Evolutionary conservation across 225 moss, liverwort and hornwort species (phyloP).

Genomic region (Sphagnum contortum): DNA sequence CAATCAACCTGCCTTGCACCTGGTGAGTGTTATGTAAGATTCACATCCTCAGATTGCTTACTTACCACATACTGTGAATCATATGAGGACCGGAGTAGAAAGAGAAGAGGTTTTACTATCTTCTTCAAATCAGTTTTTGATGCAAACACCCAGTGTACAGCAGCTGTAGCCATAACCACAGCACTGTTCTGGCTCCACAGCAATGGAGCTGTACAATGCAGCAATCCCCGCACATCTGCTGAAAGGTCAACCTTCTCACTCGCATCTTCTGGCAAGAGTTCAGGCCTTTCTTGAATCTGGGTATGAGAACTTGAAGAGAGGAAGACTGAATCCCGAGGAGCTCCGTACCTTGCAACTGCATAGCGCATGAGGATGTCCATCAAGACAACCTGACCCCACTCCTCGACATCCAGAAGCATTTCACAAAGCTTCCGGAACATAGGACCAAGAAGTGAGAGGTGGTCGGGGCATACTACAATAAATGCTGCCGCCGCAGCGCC

Average conservation of each 20-base stretch:
- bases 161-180: constrained; percentile 85
- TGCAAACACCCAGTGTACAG: constrained; percentile 82
- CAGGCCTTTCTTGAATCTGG: constrained; percentile 22
- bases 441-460: constrained; percentile 56
- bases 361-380: constrained; percentile 89
- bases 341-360: constrained; percentile 62
- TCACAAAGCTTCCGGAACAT: constrained; percentile 74
- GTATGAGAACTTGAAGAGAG: constrained; percentile 10
- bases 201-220: constrained; percentile 64
- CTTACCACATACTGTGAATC: constrained; percentile 99
- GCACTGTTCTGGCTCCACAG: constrained; percentile 79
- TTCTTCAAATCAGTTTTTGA: constrained; percentile 47
- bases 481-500: constrained; percentile 98
- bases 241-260: constrained; percentile 25
- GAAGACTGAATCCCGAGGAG: constrained; percentile 23
- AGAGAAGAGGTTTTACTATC: constrained; percentile 75
- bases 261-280: constrained; percentile 21
- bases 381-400: constrained; percentile 97
- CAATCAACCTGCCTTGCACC: too few species aligned
- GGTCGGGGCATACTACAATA: constrained; percentile 78
- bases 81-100: constrained; percentile 79
- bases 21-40: too few species aligned
- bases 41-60: constrained; percentile 14
- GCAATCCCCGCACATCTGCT: constrained; percentile 45
- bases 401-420: constrained; percentile 81